Evolutionary conservation across 2,329 filamentous ascomycete species (phyloP).

Genomic region (Sarocladium oryzae): DNA sequence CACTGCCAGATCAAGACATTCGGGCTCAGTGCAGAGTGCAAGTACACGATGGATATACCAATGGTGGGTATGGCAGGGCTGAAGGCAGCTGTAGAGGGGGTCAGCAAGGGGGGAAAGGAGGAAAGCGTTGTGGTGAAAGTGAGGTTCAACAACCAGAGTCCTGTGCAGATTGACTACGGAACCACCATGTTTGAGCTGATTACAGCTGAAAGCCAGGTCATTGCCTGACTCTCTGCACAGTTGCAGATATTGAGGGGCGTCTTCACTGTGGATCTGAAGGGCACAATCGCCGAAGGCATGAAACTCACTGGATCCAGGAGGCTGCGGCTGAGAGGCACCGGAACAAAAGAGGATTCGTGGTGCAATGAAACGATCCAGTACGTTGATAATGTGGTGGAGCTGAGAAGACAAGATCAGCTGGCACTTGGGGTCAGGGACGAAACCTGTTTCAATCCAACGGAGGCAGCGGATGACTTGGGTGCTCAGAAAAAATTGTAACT

Average conservation of each 20-base stretch:
- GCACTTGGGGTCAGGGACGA: background rate
- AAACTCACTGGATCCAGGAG: slow-evolving; percentile 6
- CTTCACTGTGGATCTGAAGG: slow-evolving; percentile 21
- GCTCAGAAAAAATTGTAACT: too few species aligned
- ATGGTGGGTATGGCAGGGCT: slow-evolving; percentile 22
- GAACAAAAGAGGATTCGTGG: slow-evolving; percentile 21
- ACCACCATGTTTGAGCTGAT: slow-evolving; percentile 24
- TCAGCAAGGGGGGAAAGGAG: slow-evolving; percentile 13
- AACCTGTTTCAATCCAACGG: too few species aligned
- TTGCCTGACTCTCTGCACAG: slow-evolving; percentile 22
- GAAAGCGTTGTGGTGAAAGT: slow-evolving; percentile 17
- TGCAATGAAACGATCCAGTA: slow-evolving; percentile 21
- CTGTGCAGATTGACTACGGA: slow-evolving; percentile 26
- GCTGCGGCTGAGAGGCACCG: slow-evolving; percentile 19
- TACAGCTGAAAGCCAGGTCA: slow-evolving; percentile 17
- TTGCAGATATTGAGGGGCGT: slow-evolving; percentile 22
- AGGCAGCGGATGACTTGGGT: too few species aligned
- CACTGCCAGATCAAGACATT: slow-evolving; percentile 21
- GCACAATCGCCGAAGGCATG: background rate
- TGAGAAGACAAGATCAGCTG: slow-evolving; percentile 8
- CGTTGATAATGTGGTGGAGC: slow-evolving; percentile 18
- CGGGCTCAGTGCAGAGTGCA: slow-evolving; percentile 17
- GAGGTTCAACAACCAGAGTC: slow-evolving; percentile 22
- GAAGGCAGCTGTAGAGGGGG: slow-evolving; percentile 16
- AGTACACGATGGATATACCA: slow-evolving; percentile 22